These are phyloP conservation scores for Parachlorella kessleri DNA, from an alignment of 139 green algal species.

Conservation along the genomic window DNA sequence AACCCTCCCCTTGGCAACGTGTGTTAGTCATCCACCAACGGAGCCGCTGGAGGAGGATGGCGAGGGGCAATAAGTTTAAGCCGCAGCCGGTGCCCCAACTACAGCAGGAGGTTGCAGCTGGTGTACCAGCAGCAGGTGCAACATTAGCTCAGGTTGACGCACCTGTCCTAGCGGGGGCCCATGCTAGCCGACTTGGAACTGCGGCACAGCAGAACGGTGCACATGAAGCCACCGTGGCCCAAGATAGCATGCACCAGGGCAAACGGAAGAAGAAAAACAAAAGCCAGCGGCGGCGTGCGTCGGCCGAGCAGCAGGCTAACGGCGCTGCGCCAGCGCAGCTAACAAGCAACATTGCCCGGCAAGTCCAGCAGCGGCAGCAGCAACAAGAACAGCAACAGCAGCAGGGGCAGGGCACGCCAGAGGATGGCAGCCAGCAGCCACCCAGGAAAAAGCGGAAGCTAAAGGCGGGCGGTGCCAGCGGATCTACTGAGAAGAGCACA, in stretches of 20 bases:
- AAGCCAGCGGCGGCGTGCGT: background rate
- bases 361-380: background rate
- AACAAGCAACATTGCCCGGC: background rate
- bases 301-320: too few relatives aligned
- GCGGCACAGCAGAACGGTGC: background rate
- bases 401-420: background rate
- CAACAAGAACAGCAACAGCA: background rate
- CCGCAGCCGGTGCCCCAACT: background rate
- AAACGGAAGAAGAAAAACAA: constrained; percentile 2
- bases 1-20: too few relatives aligned
- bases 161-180: too few relatives aligned
- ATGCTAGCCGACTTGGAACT: background rate
- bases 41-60: too few relatives aligned
- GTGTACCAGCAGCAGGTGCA: background rate
- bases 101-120: background rate
- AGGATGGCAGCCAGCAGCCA: background rate
- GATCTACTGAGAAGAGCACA: background rate
- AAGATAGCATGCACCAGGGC: too few relatives aligned
- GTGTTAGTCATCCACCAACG: background rate
- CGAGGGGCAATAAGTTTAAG: constrained; percentile 34
- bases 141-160: background rate
- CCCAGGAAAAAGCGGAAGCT: constrained; percentile 4
- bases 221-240: too few relatives aligned
- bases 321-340: too few relatives aligned
- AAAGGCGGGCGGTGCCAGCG: background rate